Conservation (phyloP, 192 early-diverging fungal species). For the Podila minutissima region DNA sequence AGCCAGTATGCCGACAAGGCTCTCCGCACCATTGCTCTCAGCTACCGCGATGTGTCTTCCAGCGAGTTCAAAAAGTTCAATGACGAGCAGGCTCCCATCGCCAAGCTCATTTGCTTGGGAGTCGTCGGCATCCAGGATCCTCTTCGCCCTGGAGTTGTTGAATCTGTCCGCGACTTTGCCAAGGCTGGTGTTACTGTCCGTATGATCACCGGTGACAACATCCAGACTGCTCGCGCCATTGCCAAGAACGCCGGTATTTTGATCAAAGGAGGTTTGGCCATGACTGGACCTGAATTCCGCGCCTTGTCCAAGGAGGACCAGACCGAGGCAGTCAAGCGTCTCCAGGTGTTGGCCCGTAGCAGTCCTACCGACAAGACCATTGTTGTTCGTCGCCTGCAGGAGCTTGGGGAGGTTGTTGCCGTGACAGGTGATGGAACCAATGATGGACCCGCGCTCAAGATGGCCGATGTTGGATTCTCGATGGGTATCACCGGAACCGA, state of each 20-base stretch:
- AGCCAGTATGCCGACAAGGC: slow-evolving; percentile 69
- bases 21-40: slow-evolving; percentile 79
- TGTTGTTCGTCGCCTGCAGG: slow-evolving; percentile 80
- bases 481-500: slow-evolving; percentile 94
- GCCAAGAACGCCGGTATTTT: slow-evolving; percentile 89
- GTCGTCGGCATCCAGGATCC: slow-evolving; percentile 92
- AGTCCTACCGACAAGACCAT: slow-evolving; percentile 92
- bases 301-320: slow-evolving; percentile 71
- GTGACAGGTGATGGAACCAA: slow-evolving; percentile 92
- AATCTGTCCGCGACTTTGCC: slow-evolving; percentile 80
- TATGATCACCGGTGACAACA: slow-evolving; percentile 90
- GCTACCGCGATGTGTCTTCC: slow-evolving; percentile 66
- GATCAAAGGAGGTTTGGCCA: slow-evolving; percentile 75
- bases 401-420: slow-evolving; percentile 74
- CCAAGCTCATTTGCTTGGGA: slow-evolving; percentile 70
- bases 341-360: slow-evolving; percentile 89
- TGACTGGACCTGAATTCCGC: slow-evolving; percentile 87
- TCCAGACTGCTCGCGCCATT: slow-evolving; percentile 91
- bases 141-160: slow-evolving; percentile 80
- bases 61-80: slow-evolving; percentile 59
- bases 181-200: slow-evolving; percentile 88
- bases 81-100: slow-evolving; percentile 64
- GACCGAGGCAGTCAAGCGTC: slow-evolving; percentile 68
- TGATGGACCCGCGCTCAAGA: slow-evolving; percentile 87
- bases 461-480: slow-evolving; percentile 91